Evolutionary conservation across 805 yeast species (phyloP), one percentile per base, ranked within the genome.

Genomic region (Citeromyces matritensis): DNA sequence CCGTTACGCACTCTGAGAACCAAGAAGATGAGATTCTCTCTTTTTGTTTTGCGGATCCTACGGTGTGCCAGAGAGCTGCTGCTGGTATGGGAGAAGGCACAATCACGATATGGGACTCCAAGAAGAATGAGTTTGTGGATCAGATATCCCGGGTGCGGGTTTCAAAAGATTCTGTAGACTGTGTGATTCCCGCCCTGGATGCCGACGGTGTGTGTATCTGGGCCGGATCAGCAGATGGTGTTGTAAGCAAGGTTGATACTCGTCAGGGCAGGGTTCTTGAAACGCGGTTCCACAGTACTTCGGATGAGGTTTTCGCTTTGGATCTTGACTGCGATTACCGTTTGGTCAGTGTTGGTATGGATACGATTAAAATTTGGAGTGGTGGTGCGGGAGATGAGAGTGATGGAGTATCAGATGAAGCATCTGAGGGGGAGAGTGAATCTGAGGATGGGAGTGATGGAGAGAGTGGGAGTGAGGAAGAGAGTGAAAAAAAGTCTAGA

Each of bases 41-140:
- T 34, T 77, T 83, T 43, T 58, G 81, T 25, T 72, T 75, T 55
- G 66, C 75, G 2, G 81, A 77, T 38, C 67, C 67, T 2, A 65
- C 72, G 9, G 66, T 64, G 30, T 81, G 75, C 33, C 74, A 71
- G 12, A 64, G 71, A 1, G 65, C 75, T 3, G 68, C 78, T 4
- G 85, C 86, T 42, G 88, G 95, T 29, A 85, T 84, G 78, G 84
- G 94, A 10, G 91, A 79, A 45, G 97, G 97, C 3, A 69, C 83
- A 9, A 63, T 84, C 5, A 84, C 97, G 0, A 59, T 80, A 9
- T 88, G 98, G 98, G 73, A 70, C 42, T 73, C 78, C 17, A 61
- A 69, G 21, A 68, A 69, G 45, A 83, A 82, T 45, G 67, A 67
- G 27, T 65, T 73, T 37, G 62, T 58, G 36, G 96, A 88, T 51